phyloP scores from a whole-genome alignment of 768 basidiomycete species.

The Phlebiopsis gigantea region DNA sequence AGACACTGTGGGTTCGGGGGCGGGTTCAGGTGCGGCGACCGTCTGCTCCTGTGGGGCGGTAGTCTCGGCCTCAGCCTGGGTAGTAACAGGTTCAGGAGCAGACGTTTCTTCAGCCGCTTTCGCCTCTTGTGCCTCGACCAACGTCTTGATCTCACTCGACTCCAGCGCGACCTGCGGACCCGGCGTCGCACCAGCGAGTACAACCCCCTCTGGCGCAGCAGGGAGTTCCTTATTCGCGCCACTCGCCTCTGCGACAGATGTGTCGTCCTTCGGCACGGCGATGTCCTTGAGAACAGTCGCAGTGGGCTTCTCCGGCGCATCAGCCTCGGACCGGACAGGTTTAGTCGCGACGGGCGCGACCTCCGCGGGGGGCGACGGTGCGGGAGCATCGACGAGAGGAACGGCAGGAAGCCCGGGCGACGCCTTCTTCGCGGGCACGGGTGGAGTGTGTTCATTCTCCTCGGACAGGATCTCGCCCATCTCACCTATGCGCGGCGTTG shows the following conservation, averaged over 20 bases:
- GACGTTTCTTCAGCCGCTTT: constrained; percentile 2
- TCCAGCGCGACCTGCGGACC: constrained; percentile 24
- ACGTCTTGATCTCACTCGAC: constrained; percentile 25
- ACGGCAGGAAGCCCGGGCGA: constrained; percentile 14
- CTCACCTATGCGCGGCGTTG: constrained; percentile 48
- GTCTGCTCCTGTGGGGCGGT: background rate
- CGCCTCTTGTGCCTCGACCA: constrained; percentile 14
- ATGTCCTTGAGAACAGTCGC: constrained; percentile 8
- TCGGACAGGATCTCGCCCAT: constrained; percentile 66
- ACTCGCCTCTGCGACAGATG: constrained; percentile 2
- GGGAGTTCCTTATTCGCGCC: constrained; percentile 16
- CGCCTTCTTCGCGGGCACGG: constrained; percentile 7
- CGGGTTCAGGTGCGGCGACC: background rate
- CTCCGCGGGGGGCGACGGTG: constrained; percentile 13
- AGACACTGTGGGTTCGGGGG: background rate
- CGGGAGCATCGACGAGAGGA: constrained; percentile 15
- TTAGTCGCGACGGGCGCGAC: constrained; percentile 11
- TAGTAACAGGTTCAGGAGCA: background rate
- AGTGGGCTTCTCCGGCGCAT: constrained; percentile 10
- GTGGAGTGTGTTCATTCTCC: constrained; percentile 4
- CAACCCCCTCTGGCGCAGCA: constrained; percentile 26
- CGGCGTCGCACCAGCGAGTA: constrained; percentile 25
- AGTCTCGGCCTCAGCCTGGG: background rate
- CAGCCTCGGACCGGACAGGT: constrained; percentile 18
- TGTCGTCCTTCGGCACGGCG: background rate